Evolutionary conservation across 2,329 filamentous ascomycete genomes (phyloP).

Genomic region (Microcyclosporella mali): DNA sequence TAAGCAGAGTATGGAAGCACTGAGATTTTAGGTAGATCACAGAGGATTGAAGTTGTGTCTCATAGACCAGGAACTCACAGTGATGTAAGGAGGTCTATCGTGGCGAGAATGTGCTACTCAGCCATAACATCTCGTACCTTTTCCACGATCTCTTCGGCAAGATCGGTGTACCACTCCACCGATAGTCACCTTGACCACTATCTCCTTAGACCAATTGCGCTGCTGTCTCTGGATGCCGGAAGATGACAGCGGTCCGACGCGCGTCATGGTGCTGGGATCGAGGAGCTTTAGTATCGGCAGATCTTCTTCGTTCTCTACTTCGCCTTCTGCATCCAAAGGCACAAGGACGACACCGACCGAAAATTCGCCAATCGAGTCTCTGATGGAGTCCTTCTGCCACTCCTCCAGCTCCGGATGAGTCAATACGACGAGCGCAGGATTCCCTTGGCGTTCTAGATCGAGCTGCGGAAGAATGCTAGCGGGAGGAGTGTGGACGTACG

Average conservation of each 20-base stretch:
- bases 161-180: slow-evolving; percentile 1
- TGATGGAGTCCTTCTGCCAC: slow-evolving; percentile 8
- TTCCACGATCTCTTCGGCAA: slow-evolving; percentile 3
- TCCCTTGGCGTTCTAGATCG: background rate
- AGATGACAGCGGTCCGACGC: background rate
- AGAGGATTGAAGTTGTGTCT: no score
- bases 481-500: slow-evolving; percentile 3
- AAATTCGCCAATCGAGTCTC: slow-evolving; percentile 4
- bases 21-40: no score
- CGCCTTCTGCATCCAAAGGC: slow-evolving; percentile 3
- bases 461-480: background rate
- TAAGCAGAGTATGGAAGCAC: no score
- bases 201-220: slow-evolving; percentile 5
- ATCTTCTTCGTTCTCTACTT: slow-evolving; percentile 5
- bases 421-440: slow-evolving; percentile 5
- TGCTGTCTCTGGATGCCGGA: slow-evolving; percentile 1
- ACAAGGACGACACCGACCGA: slow-evolving; percentile 10
- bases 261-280: slow-evolving; percentile 8
- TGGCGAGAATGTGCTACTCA: no score
- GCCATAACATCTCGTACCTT: slow-evolving; percentile 5
- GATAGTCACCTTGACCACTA: slow-evolving; percentile 2
- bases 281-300: slow-evolving; percentile 4
- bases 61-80: no score
- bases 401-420: slow-evolving; percentile 6
- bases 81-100: no score